Evolutionary conservation across 495 filamentous ascomycete species (phyloP).

Genomic region (Penicillium paradoxum): DNA sequence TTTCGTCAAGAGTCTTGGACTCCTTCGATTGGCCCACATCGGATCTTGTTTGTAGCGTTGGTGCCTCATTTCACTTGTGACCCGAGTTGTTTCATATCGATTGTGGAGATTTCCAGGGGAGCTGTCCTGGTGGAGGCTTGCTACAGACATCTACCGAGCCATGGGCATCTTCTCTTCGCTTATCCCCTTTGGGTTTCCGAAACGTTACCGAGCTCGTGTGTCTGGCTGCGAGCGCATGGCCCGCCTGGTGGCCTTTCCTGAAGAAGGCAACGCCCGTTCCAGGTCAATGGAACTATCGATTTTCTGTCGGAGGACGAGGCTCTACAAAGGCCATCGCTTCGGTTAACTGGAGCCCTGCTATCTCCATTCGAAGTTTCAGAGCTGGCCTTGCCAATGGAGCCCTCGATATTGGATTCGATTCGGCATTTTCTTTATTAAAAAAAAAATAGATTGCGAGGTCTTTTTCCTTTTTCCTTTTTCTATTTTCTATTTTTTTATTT

Average conservation of each 20-base stretch:
- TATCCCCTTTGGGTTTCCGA: not conserved
- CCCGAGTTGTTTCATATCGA: conserved; percentile 27
- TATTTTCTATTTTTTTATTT: not conserved
- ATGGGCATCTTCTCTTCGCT: conserved; percentile 1
- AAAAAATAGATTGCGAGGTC: not conserved
- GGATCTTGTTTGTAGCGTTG: not conserved
- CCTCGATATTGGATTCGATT: not conserved
- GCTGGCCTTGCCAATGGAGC: conserved; percentile 4
- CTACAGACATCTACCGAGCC: conserved; percentile 8
- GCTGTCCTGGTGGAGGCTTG: not conserved
- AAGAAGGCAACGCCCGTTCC: not conserved
- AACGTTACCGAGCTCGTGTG: not conserved
- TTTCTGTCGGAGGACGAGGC: conserved; percentile 3
- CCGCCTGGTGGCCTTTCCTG: conserved; percentile 19
- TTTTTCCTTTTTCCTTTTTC: not conserved
- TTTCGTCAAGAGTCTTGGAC: not conserved
- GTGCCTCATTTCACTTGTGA: conserved; percentile 13
- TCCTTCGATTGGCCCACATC: not conserved
- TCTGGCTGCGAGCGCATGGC: conserved; percentile 15
- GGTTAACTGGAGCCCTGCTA: not conserved
- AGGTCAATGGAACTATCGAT: not conserved
- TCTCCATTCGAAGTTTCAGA: not conserved
- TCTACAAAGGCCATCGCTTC: conserved; percentile 5
- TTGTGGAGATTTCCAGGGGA: conserved; percentile 12
- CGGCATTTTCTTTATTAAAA: conserved; percentile 1